Evolutionary conservation across 345 rosid genomes (phyloP).

Genomic region (Microcos paniculata): DNA sequence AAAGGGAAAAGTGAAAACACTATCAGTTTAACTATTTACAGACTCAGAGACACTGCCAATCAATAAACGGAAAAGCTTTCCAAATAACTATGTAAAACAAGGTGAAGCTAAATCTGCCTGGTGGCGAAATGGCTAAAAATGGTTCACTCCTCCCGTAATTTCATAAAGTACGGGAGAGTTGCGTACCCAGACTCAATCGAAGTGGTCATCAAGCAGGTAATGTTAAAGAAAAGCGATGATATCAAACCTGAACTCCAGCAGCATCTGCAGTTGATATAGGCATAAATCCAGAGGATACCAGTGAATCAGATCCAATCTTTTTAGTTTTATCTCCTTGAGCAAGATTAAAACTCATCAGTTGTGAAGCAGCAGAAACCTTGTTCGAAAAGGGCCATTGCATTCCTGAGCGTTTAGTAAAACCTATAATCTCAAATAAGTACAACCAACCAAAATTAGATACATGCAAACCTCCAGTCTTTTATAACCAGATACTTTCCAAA

Average conservation of each 20-base stretch:
- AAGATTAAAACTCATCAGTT: constrained; percentile 39
- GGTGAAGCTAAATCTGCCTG: neutral
- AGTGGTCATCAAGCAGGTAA: neutral
- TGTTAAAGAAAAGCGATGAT: neutral
- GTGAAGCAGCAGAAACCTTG: constrained; percentile 44
- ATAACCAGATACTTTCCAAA: neutral
- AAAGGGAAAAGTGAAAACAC: neutral
- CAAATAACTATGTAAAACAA: neutral
- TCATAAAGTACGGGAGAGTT: neutral
- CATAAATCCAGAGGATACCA: constrained; percentile 31
- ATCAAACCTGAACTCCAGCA: constrained; percentile 39
- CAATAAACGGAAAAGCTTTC: neutral
- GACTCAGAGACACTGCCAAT: neutral
- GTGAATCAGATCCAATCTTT: constrained; percentile 31
- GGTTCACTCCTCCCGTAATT: neutral
- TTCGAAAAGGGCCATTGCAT: constrained; percentile 56
- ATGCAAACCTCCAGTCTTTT: neutral
- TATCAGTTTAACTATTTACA: constrained; percentile 11
- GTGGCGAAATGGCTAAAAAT: neutral
- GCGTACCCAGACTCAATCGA: neutral
- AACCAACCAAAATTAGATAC: constrained; percentile 14
- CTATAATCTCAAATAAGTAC: constrained; percentile 19
- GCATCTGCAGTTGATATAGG: constrained; percentile 28
- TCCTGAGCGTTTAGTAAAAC: constrained; percentile 36
- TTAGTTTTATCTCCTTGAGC: constrained; percentile 42